Percentiles rank a stretch among this genome's conserved stretches.
These are phyloP conservation scores for Aegle marmelos DNA, from an alignment of 345 rosid species.

Conservation along the genomic window DNA sequence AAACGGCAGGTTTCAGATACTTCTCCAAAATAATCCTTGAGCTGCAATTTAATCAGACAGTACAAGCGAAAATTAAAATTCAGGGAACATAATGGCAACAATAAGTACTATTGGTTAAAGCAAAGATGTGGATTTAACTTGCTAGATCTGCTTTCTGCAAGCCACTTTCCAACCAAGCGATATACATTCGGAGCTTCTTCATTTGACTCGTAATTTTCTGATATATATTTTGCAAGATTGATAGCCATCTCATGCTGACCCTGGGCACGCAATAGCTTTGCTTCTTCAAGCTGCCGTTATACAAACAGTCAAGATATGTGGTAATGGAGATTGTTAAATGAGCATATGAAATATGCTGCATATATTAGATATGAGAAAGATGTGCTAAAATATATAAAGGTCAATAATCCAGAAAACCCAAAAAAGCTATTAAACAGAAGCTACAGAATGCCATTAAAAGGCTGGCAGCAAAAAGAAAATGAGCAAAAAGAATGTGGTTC, in stretches of 20 bases:
- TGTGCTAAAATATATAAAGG: background rate
- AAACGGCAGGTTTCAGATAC: constrained; percentile 89
- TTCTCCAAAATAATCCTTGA: constrained; percentile 92
- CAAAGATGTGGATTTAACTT: constrained; percentile 42
- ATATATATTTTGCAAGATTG: constrained; percentile 77
- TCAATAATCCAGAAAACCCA: background rate
- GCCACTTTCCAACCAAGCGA: constrained; percentile 95
- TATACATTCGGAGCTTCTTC: constrained; percentile 72
- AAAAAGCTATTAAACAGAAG: background rate
- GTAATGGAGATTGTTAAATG: background rate
- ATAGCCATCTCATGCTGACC: constrained; percentile 95
- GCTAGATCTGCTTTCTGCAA: constrained; percentile 98
- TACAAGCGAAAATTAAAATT: constrained; percentile 17
- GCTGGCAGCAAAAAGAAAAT: background rate
- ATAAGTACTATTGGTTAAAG: constrained; percentile 12
- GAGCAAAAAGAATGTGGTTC: background rate
- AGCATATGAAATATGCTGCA: background rate
- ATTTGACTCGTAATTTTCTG: constrained; percentile 51
- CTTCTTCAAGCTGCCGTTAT: constrained; percentile 84
- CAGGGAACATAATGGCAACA: constrained; percentile 6
- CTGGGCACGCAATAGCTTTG: constrained; percentile 86
- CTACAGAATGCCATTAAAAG: background rate
- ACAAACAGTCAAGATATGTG: background rate
- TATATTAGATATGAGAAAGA: background rate
- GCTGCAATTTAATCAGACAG: constrained; percentile 41